phyloP scores from a whole-genome alignment of 2,329 filamentous ascomycete genomes.

The Proliferodiscus dingleyae region DNA sequence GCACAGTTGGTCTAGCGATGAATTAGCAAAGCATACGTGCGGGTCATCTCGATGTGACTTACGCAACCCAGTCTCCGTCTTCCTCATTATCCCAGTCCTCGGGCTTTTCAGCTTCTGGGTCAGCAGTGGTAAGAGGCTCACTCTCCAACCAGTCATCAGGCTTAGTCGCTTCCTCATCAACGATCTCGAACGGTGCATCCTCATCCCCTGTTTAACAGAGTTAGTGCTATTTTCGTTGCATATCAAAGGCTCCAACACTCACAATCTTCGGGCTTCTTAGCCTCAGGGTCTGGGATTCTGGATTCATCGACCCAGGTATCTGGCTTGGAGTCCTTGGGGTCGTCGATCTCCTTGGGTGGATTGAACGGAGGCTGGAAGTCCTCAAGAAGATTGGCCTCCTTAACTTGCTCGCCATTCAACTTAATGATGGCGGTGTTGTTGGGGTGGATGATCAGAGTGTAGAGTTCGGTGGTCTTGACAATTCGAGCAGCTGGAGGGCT shows the following conservation, averaged over 20 bases:
- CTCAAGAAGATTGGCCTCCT: slow-evolving; percentile 87
- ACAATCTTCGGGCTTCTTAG: slow-evolving; percentile 84
- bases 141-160: slow-evolving; percentile 95
- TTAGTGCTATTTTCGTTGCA: not conserved
- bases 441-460: slow-evolving; percentile 93
- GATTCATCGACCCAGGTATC: slow-evolving; percentile 93
- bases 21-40: not conserved
- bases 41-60: not conserved
- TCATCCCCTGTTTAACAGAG: slow-evolving; percentile 62
- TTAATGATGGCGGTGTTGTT: slow-evolving; percentile 94
- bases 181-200: slow-evolving; percentile 93
- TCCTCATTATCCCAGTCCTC: slow-evolving; percentile 99
- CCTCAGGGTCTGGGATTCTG: slow-evolving; percentile 86
- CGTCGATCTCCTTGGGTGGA: slow-evolving; percentile 90
- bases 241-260: too few species aligned
- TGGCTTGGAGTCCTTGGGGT: slow-evolving; percentile 89
- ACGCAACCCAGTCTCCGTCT: slow-evolving; percentile 86
- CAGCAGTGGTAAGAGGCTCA: slow-evolving; percentile 75
- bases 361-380: slow-evolving; percentile 94
- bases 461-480: slow-evolving; percentile 87
- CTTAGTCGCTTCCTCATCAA: slow-evolving; percentile 85
- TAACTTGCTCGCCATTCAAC: slow-evolving; percentile 83
- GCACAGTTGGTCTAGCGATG: slow-evolving; percentile 62
- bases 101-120: slow-evolving; percentile 94
- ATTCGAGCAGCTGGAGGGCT: slow-evolving; percentile 80